Evolutionary conservation across 192 early-diverging fungal species (phyloP), one percentile per base, ranked within the genome.

Genomic region (Allomyces arbusculus): DNA sequence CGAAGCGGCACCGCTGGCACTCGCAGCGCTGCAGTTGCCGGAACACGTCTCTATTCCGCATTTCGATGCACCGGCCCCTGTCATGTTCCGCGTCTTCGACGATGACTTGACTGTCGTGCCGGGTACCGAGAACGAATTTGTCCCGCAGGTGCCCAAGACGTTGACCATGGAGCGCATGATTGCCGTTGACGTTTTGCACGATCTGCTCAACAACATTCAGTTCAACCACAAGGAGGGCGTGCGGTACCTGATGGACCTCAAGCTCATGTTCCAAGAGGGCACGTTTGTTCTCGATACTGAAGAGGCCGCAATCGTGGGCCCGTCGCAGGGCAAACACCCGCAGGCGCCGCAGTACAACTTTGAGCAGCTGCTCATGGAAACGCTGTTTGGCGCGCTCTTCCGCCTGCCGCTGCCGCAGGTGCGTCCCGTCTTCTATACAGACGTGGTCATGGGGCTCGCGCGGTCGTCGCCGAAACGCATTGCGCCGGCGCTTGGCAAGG

Each of bases 161-260:
- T 3, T 14, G 12, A n/a, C 50, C 16, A 14, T n/a, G 16, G 50
- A 58, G 50, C 50, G 50, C 16, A 86, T 86, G 73, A 76, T 99
- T 61, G 68, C 95, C 66, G 79, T 86, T 69, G 94, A 96, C 69
- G 73, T 89, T 28, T 78, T 89, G 50, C 69, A 76, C 4, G 95
- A 99, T 72, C 87, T 86, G 10, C 70, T 95, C 19, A 74, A 84
- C 44, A 77, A 92, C 63, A 90, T 92, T 62, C 88, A 91, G 64
- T 82, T 83, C 64, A 99, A 99, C 77, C 95, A 94, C 73, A 91
- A 87, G 70, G 93, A 98, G 75, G 89, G 86, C 69, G 81, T 81
- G 65, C 80, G 80, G 61, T 86, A 87, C 66, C 71, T 94, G 19
- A 74, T 90, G 64, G 82, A 82, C 66, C 74, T 92, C 63, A 74